Evolutionary conservation across 805 yeast genomes (phyloP).

Genomic region (Barnettozyma populi): DNA sequence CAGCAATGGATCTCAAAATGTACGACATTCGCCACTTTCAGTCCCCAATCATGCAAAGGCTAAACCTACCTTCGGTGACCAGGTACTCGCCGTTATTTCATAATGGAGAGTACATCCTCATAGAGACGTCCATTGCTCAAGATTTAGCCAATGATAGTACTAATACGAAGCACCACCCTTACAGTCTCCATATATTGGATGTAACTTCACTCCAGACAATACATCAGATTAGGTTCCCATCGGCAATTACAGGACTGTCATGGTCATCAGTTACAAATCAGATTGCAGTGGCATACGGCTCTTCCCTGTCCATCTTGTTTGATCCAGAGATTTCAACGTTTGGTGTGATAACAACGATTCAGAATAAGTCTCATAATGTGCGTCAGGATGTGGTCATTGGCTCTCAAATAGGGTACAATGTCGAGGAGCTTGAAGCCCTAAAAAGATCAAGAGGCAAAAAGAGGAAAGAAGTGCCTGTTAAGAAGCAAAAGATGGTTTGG

Average conservation of each 20-base stretch:
- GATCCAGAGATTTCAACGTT: slow-evolving; percentile 15
- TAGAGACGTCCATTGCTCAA: not conserved
- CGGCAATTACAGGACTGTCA: slow-evolving; percentile 14
- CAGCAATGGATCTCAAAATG: slow-evolving; percentile 12
- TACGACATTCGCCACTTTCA: slow-evolving; percentile 20
- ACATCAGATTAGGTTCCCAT: slow-evolving; percentile 1
- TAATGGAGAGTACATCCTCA: slow-evolving; percentile 2
- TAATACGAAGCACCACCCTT: not conserved
- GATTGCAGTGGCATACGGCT: slow-evolving; percentile 19
- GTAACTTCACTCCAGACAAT: slow-evolving; percentile 18
- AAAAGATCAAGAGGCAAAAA: slow-evolving; percentile 11
- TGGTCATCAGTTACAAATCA: slow-evolving; percentile 22
- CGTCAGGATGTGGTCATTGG: slow-evolving; percentile 9
- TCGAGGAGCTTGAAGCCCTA: slow-evolving; percentile 16
- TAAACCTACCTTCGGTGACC: slow-evolving; percentile 6
- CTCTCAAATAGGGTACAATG: slow-evolving; percentile 14
- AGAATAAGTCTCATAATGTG: slow-evolving; percentile 17
- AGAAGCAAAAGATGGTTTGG: slow-evolving; percentile 13
- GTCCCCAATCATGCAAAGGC: slow-evolving; percentile 16
- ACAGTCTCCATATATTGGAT: slow-evolving; percentile 16
- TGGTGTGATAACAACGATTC: slow-evolving; percentile 17
- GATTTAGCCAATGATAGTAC: not conserved
- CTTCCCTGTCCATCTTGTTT: slow-evolving; percentile 12
- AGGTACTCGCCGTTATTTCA: slow-evolving; percentile 1
- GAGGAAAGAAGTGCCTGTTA: not conserved